phyloP scores from a whole-genome alignment of 176 grass and related monocot species.

The Cocos nucifera region DNA sequence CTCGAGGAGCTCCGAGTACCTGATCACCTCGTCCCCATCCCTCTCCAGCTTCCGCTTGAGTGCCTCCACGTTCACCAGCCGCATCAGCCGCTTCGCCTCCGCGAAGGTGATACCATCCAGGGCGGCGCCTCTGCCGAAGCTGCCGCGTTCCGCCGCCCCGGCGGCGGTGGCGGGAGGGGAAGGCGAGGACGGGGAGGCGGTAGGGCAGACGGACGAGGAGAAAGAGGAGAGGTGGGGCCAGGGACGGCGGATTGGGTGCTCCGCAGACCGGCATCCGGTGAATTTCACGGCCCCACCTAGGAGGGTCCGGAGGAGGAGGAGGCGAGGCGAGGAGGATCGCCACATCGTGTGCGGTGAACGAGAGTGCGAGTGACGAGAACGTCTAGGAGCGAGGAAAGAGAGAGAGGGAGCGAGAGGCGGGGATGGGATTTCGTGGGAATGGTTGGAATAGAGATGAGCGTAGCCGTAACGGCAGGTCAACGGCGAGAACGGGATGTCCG shows the following conservation, averaged over 20 bases:
- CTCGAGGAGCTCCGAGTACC: conserved; percentile 61
- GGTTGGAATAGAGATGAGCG: background rate
- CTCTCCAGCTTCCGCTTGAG: conserved; percentile 60
- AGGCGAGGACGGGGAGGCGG: conserved; percentile 11
- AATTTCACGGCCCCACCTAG: conserved; percentile 21
- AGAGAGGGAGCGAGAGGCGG: background rate
- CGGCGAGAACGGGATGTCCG: too few species aligned
- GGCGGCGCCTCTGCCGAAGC: conserved; percentile 1
- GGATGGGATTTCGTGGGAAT: conserved; percentile 6
- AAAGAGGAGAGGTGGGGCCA: conserved; percentile 13
- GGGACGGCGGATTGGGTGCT: background rate
- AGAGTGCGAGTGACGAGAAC: background rate
- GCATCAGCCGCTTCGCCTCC: conserved; percentile 77
- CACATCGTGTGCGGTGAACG: background rate
- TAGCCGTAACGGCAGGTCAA: too few species aligned
- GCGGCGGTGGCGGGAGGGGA: conserved; percentile 22
- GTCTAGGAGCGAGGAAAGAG: background rate
- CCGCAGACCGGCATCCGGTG: conserved; percentile 3
- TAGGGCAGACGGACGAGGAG: background rate
- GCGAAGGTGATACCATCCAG: conserved; percentile 28
- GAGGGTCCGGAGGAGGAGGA: conserved; percentile 15
- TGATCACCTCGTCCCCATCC: conserved; percentile 63
- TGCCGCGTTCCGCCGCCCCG: background rate
- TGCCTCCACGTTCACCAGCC: conserved; percentile 67
- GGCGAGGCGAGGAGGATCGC: conserved; percentile 4